phyloP scores from a whole-genome alignment of 805 yeast species.

The Jamesozyma rosinii region DNA sequence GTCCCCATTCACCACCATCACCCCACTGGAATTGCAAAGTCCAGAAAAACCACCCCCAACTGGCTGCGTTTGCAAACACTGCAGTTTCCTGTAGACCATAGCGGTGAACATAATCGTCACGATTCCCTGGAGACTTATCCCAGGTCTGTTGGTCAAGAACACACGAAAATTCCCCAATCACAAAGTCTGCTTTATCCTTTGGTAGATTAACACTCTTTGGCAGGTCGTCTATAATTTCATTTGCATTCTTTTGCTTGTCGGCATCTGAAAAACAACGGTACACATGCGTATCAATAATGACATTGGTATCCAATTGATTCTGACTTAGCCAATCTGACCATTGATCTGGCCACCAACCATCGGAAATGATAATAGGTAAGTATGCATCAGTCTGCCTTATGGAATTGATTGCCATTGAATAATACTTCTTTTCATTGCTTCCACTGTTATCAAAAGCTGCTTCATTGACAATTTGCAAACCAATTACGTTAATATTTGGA shows the following conservation, averaged over 20 bases:
- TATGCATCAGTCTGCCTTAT: conserved; percentile 47
- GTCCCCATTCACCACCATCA: conserved; percentile 96
- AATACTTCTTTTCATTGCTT: conserved; percentile 48
- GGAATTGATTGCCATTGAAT: conserved; percentile 50
- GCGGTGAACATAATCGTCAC: conserved; percentile 47
- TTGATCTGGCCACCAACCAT: conserved; percentile 86
- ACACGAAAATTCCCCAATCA: conserved; percentile 87
- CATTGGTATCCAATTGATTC: conserved; percentile 39
- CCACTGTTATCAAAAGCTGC: conserved; percentile 54
- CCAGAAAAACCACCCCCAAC: conserved; percentile 81
- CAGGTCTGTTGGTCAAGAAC: conserved; percentile 73
- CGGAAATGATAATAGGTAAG: conserved; percentile 74
- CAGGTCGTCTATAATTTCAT: conserved; percentile 51
- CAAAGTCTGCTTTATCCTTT: conserved; percentile 48
- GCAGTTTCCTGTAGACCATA: conserved; percentile 52
- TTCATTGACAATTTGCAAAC: conserved; percentile 81
- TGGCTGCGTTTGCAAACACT: conserved; percentile 44
- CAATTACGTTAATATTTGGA: conserved; percentile 59
- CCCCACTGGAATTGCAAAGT: conserved; percentile 80
- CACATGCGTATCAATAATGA: conserved; percentile 75
- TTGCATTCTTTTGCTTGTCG: conserved; percentile 60
- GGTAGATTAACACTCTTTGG: conserved; percentile 40
- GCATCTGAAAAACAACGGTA: conserved; percentile 77
- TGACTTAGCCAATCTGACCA: conserved; percentile 58
- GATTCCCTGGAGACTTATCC: conserved; percentile 39